These are phyloP conservation scores for Theileria annulata DNA, from an alignment of 169 alveolate species.

Conservation along the genomic window DNA sequence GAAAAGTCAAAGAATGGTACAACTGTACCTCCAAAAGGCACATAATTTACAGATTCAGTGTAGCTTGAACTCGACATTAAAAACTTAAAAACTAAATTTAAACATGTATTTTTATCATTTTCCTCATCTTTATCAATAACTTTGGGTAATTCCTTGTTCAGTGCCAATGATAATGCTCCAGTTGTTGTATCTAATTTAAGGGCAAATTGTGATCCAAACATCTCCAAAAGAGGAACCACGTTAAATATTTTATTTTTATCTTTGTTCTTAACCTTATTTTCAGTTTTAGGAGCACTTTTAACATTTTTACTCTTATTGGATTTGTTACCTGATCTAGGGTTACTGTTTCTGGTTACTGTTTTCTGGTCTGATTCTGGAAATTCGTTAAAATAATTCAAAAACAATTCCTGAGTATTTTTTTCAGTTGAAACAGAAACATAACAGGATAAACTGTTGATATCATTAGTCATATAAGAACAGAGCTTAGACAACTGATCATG, in stretches of 20 bases:
- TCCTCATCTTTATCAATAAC: neutral
- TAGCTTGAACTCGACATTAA: neutral
- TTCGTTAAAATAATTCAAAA: neutral
- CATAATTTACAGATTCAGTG: neutral
- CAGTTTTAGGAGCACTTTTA: conserved; percentile 11
- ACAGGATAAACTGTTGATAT: conserved; percentile 1
- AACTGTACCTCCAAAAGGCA: conserved; percentile 55
- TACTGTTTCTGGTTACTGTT: neutral
- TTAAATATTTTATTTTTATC: conserved; percentile 18
- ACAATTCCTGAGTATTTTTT: neutral
- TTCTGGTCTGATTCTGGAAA: neutral
- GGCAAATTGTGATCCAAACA: neutral
- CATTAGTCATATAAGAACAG: neutral
- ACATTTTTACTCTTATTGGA: conserved; percentile 12
- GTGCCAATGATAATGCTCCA: neutral
- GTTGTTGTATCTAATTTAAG: conserved; percentile 13
- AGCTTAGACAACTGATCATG: conserved; percentile 8
- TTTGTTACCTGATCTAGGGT: neutral
- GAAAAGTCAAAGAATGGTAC: conserved; percentile 24
- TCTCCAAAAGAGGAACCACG: neutral
- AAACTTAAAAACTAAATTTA: conserved; percentile 25
- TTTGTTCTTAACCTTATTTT: neutral
- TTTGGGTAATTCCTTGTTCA: neutral
- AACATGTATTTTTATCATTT: conserved; percentile 5
- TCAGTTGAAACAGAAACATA: conserved; percentile 6